phyloP scores from a whole-genome alignment of 169 alveolate genomes.

The Perkinsus chesapeaki region DNA sequence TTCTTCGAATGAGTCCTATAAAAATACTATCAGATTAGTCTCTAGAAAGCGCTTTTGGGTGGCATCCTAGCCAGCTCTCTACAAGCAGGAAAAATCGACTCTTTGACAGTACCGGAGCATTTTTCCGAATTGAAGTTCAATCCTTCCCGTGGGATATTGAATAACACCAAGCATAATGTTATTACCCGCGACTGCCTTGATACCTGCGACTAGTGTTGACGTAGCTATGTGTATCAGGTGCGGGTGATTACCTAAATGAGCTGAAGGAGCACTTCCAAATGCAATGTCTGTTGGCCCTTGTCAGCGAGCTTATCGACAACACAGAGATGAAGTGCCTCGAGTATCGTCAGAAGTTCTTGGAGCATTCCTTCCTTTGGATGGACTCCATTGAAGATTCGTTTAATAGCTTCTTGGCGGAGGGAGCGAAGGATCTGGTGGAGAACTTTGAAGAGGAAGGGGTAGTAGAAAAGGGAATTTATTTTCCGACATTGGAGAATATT shows the following conservation, averaged over 20 bases:
- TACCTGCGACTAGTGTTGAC: too few species aligned
- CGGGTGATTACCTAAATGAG: slow-evolving; percentile 79
- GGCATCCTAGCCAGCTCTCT: too few species aligned
- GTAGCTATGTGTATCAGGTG: too few species aligned
- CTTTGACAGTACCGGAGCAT: too few species aligned
- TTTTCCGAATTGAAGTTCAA: too few species aligned
- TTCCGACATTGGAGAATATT: slow-evolving; percentile 24
- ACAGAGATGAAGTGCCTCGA: slow-evolving; percentile 28
- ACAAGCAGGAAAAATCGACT: too few species aligned
- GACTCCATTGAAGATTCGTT: slow-evolving; percentile 67
- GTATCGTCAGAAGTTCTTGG: slow-evolving; percentile 50
- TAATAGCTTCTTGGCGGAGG: slow-evolving; percentile 59
- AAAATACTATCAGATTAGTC: too few species aligned
- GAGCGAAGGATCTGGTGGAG: slow-evolving; percentile 48
- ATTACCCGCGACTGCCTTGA: too few species aligned
- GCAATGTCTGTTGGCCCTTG: slow-evolving; percentile 54
- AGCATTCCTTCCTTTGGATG: slow-evolving; percentile 77
- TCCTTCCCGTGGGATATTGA: too few species aligned
- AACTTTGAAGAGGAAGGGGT: slow-evolving; percentile 3
- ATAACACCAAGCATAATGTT: too few species aligned
- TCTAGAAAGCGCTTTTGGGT: too few species aligned
- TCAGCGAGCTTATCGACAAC: slow-evolving; percentile 45
- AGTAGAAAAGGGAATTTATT: slow-evolving; percentile 23
- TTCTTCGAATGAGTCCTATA: too few species aligned
- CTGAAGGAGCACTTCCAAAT: slow-evolving; percentile 62